These are phyloP conservation scores for Arabidopsis suecica DNA, from an alignment of 345 rosid genomes.

Conservation along the genomic window DNA sequence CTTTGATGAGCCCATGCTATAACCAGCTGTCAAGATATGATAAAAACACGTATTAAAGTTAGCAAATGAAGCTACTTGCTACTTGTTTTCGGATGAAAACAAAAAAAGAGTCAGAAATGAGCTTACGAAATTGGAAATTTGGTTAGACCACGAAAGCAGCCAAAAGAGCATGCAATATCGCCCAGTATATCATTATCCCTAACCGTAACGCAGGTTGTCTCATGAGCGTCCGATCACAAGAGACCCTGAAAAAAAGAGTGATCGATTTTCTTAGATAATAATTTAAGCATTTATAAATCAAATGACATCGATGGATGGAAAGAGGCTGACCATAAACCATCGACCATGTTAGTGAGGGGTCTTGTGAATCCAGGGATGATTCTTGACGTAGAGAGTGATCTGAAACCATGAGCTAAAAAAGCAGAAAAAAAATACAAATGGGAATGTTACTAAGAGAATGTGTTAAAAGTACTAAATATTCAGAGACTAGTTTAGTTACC, in stretches of 20 bases:
- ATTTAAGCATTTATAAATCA: background rate
- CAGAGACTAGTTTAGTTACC: slow-evolving; percentile 48
- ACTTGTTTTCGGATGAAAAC: background rate
- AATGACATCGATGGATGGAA: slow-evolving; percentile 5
- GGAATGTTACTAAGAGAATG: slow-evolving; percentile 22
- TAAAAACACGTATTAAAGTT: background rate
- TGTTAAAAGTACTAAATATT: background rate
- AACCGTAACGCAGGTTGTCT: slow-evolving; percentile 88
- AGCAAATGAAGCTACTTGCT: background rate
- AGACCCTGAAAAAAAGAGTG: slow-evolving; percentile 60
- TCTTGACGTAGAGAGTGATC: slow-evolving; percentile 84
- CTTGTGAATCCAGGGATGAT: slow-evolving; percentile 80
- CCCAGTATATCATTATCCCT: slow-evolving; percentile 87
- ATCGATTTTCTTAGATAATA: background rate
- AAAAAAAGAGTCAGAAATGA: background rate
- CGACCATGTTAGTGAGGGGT: slow-evolving; percentile 79
- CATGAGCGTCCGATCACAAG: slow-evolving; percentile 95
- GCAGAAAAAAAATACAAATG: background rate
- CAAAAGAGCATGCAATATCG: slow-evolving; percentile 77
- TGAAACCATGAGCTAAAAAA: slow-evolving; percentile 84
- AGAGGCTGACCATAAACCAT: slow-evolving; percentile 78
- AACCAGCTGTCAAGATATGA: slow-evolving; percentile 19
- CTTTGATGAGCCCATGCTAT: slow-evolving; percentile 9
- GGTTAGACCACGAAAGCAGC: slow-evolving; percentile 71
- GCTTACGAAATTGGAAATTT: slow-evolving; percentile 35